Percentiles rank a stretch among this genome's conserved stretches.
phyloP scores from a whole-genome alignment of 495 filamentous ascomycete species.

The Aspergillus heteromorphus region DNA sequence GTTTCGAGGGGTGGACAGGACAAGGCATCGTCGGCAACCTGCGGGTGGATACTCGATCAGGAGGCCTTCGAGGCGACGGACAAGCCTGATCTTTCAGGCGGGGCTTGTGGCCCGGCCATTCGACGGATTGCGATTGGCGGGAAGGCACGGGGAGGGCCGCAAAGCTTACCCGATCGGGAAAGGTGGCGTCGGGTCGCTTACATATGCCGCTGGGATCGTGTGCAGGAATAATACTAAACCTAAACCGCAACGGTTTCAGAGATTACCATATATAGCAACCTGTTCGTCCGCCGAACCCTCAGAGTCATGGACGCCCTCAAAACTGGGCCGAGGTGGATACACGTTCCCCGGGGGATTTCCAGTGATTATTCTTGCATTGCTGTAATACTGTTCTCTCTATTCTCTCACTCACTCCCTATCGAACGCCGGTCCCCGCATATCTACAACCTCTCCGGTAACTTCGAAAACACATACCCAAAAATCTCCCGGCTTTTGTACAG shows the following conservation, averaged over 20 bases:
- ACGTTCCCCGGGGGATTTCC: no score
- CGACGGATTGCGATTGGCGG: neutral
- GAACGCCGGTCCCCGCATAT: neutral
- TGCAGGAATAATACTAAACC: no score
- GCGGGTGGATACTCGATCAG: no score
- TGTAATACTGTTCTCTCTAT: neutral
- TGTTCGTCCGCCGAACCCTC: neutral
- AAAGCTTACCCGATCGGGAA: neutral
- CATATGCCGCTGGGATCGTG: no score
- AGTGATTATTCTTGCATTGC: neutral
- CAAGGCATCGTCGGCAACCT: no score
- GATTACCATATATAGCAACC: neutral
- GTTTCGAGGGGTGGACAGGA: no score
- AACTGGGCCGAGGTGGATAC: no score
- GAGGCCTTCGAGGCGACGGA: no score
- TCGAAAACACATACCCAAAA: slow-evolving; percentile 76
- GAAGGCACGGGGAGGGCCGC: neutral
- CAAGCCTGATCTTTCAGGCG: no score
- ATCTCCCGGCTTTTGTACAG: slow-evolving; percentile 88
- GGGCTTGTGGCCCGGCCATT: no score
- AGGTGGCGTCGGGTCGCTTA: no score
- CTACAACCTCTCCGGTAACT: slow-evolving; percentile 51
- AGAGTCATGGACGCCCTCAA: neutral
- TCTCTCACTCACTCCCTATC: no score
- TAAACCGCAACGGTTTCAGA: neutral